Conservation (phyloP, 768 basidiomycete species). For the Russula brevipes region DNA sequence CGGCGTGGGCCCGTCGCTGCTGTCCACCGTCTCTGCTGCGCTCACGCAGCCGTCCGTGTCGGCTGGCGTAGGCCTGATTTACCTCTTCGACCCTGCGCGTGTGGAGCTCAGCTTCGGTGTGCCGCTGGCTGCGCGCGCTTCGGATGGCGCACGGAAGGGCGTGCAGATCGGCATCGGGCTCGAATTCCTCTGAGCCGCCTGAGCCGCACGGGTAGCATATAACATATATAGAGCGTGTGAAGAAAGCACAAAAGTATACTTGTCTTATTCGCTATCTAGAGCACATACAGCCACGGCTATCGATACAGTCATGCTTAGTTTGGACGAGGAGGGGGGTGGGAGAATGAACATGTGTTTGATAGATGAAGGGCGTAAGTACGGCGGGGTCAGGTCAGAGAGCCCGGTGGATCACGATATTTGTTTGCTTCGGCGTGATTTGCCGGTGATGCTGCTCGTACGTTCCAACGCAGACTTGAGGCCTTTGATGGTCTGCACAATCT, state of each 20-base stretch:
- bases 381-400: too few relatives aligned
- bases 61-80: constrained; percentile 77
- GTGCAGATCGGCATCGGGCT: constrained; percentile 78
- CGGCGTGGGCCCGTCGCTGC: constrained; percentile 22
- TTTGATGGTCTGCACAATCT: constrained; percentile 73
- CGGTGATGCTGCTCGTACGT: constrained; percentile 51
- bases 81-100: constrained; percentile 77
- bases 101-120: constrained; percentile 86
- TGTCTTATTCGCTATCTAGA: constrained; percentile 20
- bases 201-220: neutral
- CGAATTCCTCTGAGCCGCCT: constrained; percentile 53
- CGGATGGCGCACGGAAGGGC: constrained; percentile 63
- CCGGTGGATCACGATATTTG: constrained; percentile 29
- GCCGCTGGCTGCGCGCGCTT: constrained; percentile 63
- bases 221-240: neutral
- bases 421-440: constrained; percentile 58
- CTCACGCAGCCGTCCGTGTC: constrained; percentile 63
- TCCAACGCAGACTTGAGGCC: constrained; percentile 60
- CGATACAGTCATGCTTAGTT: constrained; percentile 11
- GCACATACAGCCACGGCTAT: constrained; percentile 11
- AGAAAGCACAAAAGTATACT: constrained; percentile 4
- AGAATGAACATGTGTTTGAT: neutral
- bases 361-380: neutral
- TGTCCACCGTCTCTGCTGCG: constrained; percentile 33
- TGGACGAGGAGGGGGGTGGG: neutral